These are phyloP conservation scores for Marsdenia floribunda DNA, from an alignment of 257 asterid species.

Conservation along the genomic window DNA sequence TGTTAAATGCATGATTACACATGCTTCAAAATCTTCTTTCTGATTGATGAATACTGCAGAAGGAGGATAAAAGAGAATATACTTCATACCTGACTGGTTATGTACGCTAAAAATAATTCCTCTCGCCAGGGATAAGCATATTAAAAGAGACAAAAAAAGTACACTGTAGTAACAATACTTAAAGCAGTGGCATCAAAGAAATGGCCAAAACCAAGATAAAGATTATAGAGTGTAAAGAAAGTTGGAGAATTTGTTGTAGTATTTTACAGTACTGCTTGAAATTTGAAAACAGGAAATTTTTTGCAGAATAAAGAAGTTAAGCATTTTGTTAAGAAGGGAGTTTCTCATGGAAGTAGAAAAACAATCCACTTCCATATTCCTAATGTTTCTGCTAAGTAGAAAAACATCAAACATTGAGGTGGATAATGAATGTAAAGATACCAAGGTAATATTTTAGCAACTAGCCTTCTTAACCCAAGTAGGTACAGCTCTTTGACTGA, in stretches of 20 bases:
- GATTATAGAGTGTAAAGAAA: too few relatives aligned
- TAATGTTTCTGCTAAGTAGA: neutral
- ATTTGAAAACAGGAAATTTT: constrained; percentile 1
- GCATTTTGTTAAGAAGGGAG: constrained; percentile 7
- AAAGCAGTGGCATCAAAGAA: neutral
- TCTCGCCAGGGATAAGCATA: neutral
- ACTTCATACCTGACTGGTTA: neutral
- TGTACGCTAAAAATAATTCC: neutral
- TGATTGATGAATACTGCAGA: neutral
- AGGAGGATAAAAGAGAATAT: neutral
- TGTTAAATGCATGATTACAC: neutral
- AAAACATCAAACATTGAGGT: neutral
- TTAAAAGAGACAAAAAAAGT: neutral
- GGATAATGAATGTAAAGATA: neutral
- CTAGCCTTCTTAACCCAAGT: constrained; percentile 11
- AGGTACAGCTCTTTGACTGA: constrained; percentile 21
- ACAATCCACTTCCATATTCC: neutral
- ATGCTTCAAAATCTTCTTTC: neutral
- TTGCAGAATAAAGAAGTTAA: neutral
- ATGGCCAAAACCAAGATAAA: neutral
- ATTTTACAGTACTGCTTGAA: neutral
- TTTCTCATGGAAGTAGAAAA: constrained; percentile 3
- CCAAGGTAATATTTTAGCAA: neutral
- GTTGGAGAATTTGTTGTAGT: neutral
- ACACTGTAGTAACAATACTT: neutral